Conservation (phyloP, 1,284 basidiomycete species). For the Anthracocystis panici-leucophaei region DNA sequence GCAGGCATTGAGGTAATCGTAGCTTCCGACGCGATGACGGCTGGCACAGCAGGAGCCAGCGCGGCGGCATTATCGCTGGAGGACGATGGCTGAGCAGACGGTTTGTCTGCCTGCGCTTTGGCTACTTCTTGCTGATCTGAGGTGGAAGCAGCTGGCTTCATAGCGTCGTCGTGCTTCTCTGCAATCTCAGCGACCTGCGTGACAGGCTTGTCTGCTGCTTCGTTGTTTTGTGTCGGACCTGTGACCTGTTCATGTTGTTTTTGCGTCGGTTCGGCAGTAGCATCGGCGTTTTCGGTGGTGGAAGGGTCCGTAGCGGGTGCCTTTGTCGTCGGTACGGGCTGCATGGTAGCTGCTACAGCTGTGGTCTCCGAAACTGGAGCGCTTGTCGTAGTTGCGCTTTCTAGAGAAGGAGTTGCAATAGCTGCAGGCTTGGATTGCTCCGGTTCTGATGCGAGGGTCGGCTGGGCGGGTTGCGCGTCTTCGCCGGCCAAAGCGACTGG, state of each 20-base stretch:
- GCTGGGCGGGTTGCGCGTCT: background rate
- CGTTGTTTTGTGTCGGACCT: background rate
- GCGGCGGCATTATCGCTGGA: background rate
- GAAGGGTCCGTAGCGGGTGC: background rate
- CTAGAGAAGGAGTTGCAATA: background rate
- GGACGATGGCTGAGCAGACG: background rate
- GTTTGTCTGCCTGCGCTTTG: background rate
- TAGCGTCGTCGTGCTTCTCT: background rate
- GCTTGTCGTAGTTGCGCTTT: background rate
- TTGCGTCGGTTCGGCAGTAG: background rate
- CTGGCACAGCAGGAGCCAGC: background rate
- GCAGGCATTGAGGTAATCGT: conserved; percentile 9
- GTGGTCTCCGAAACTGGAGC: background rate
- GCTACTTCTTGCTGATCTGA: background rate
- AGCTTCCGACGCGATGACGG: background rate
- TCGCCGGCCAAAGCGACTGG: background rate
- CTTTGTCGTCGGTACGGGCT: background rate
- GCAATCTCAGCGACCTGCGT: background rate
- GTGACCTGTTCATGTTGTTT: background rate
- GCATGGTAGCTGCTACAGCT: background rate
- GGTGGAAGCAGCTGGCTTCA: background rate
- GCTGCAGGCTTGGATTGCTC: background rate
- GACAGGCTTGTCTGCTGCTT: background rate
- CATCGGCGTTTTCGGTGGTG: background rate
- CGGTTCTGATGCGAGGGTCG: background rate